Evolutionary conservation across 306 rosid genomes (phyloP), one percentile per base, ranked within the genome.

Genomic region (Fagus sylvatica): DNA sequence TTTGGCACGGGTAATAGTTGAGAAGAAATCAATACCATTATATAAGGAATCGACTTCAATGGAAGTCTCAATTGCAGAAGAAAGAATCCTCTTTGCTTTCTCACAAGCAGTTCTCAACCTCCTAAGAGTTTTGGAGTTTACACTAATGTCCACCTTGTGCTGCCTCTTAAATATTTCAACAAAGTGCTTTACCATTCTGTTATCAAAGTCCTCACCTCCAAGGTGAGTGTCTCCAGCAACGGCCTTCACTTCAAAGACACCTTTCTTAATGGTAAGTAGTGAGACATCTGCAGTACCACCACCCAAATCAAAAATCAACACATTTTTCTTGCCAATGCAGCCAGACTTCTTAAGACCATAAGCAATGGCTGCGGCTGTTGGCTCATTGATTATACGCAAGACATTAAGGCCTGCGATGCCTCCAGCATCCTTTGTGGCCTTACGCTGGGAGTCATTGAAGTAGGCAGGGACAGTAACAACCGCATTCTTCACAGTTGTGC

Each of bases 171-270:
- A 74, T 42, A 76, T 67, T 1, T 74, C 1, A 0, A 71, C 81
- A 34, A 69, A 83, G 7, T 74, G 17, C 1, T 41, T 11, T 13
- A 80, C 56, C 89, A 86, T 73, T 71, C 71, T 72, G 41, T 66
- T 78, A 39, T 78, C 79, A 15, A 86, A 57, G 33, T 86, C 85
- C 19, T 75, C 85, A 1, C 85, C 87, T 1, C 85, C 81, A 0
- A 86, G 81, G 46, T 82, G 89, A 22, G 80, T 76, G 54, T 76
- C 80, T 19, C 85, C 87, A 12, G 79, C 83, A 13, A 84, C 80
- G 5, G 34, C 34, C 1, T 7, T 39, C 12, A 76, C 74, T 40
- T 67, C 40, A 51, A 76, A 76, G 10, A 3, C 53, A 67, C 80
- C 42, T 4, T 53, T 32, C 4, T 71, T 54, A 37, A 76, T 67